phyloP scores from a whole-genome alignment of 2,329 filamentous ascomycete genomes.

The Trematosphaeria pertusa region DNA sequence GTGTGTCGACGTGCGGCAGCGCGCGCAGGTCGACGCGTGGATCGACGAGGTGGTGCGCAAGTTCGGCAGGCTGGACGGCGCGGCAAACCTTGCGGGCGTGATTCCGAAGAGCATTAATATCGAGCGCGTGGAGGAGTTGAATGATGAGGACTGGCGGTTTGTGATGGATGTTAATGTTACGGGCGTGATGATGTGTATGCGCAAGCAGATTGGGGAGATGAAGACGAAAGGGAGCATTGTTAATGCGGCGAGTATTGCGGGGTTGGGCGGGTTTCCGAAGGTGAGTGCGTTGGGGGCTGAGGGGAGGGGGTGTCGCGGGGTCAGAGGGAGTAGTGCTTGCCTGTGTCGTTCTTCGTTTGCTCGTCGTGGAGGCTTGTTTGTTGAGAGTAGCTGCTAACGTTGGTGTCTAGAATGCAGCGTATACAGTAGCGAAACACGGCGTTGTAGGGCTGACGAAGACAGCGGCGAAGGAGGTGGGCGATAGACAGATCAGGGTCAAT shows the following conservation, averaged over 20 bases:
- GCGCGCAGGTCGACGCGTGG: slow-evolving; percentile 45
- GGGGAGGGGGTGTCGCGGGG: too few relatives aligned
- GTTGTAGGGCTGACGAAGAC: slow-evolving; percentile 46
- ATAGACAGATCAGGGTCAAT: slow-evolving; percentile 33
- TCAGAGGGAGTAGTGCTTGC: too few relatives aligned
- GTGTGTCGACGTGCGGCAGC: slow-evolving; percentile 42
- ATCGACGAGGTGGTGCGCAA: slow-evolving; percentile 37
- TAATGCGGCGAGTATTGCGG: slow-evolving; percentile 59
- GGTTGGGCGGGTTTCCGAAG: slow-evolving; percentile 53
- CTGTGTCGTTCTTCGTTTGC: too few relatives aligned
- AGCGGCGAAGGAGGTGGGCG: slow-evolving; percentile 45
- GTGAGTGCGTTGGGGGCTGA: too few relatives aligned
- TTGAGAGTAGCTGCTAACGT: too few relatives aligned
- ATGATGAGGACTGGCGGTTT: slow-evolving; percentile 45
- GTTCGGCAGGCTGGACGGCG: slow-evolving; percentile 48
- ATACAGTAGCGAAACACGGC: slow-evolving; percentile 45
- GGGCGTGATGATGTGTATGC: slow-evolving; percentile 42
- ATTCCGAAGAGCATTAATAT: slow-evolving; percentile 51
- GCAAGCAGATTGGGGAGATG: slow-evolving; percentile 49
- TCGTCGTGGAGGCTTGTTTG: too few relatives aligned
- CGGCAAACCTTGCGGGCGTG: slow-evolving; percentile 53
- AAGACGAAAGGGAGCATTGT: slow-evolving; percentile 42
- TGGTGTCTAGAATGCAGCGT: slow-evolving; percentile 33
- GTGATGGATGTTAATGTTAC: slow-evolving; percentile 46
- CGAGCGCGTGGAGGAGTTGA: slow-evolving; percentile 34